Evolutionary conservation across 108 stramenopile genomes (phyloP), one percentile per base, ranked within the genome.

Genomic region (Pseudonitzschia multiseries): DNA sequence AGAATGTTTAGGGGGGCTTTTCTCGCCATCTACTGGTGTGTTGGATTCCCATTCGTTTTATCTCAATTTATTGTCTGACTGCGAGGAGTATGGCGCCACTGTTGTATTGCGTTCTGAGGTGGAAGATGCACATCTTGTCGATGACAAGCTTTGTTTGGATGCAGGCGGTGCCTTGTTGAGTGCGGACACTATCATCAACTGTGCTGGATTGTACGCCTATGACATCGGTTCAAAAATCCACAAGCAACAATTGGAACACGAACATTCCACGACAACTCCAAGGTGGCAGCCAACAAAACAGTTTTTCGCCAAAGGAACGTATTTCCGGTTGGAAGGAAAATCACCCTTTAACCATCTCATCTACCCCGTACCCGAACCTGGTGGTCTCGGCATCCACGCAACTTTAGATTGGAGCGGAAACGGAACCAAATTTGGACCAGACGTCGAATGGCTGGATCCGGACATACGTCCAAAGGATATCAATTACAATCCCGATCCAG

Each of bases 301-400:
- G 51, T 95, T 81, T 65, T 91, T 85, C 79, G 89, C 89, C 44
- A 90, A 90, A 71, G 93, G 93, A 12, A 94, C 87, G 57, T 95
- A 95, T 59, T 95, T 87, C 73, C 79, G 77, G 43, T 65, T 92
- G 44, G 73, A 88, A 69, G 86, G 83, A 46, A 79, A 76, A 46
- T 59, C 76, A 10, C 91, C 91, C 42, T 95, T 95, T 83, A 64
- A 56, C 51, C 84, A 85, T 21, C 81, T 95, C 59, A 76, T 95
- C 46, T 95, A 95, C 77, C 94, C 94, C 20, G 73, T 92, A 1
- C 94, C 94, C 5, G 91, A 91, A 68, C 79, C 84, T 26, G 94
- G 90, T 59, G 90, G 93, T 14, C 71, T 95, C 28, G 94, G 94
- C 28, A 84, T 95, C 0, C 94, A 95, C 85, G 91, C 94, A 13